These are phyloP conservation scores for Colletotrichum karsti DNA, from an alignment of 2,329 filamentous ascomycete species.

Conservation along the genomic window DNA sequence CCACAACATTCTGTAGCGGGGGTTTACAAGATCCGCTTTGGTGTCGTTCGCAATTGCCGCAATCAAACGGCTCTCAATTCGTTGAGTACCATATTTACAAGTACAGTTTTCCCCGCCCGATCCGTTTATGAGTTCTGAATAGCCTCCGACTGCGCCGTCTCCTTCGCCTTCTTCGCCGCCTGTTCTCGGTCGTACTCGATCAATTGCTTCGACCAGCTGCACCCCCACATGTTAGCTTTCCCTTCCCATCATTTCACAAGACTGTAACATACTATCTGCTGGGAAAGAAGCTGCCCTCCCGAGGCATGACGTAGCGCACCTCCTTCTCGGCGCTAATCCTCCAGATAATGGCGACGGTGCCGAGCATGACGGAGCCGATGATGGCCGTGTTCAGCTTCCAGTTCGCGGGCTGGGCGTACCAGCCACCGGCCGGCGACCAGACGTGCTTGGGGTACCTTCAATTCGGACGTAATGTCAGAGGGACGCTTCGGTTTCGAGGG, in stretches of 20 bases:
- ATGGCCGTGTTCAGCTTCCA: conserved; percentile 93
- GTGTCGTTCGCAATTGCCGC: conserved; percentile 22
- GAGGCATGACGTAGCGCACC: conserved; percentile 77
- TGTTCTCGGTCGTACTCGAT: conserved; percentile 55
- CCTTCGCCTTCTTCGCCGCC: conserved; percentile 40
- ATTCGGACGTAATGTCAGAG: conserved; percentile 15
- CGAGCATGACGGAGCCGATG: conserved; percentile 73
- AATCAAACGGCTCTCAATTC: conserved; percentile 23
- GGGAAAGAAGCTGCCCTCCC: conserved; percentile 80
- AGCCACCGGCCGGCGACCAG: conserved; percentile 98
- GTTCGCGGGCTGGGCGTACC: conserved; percentile 94
- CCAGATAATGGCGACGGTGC: conserved; percentile 74
- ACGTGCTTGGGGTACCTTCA: conserved; percentile 95
- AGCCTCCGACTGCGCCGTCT: conserved; percentile 30
- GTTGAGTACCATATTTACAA: conserved; percentile 26
- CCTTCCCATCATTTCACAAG: neutral
- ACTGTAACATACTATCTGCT: conserved; percentile 76
- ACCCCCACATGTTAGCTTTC: conserved; percentile 14
- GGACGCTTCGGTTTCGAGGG: conserved; percentile 30
- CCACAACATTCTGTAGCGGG: too few species aligned
- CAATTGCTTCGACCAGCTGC: conserved; percentile 56
- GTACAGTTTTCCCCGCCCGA: conserved; percentile 18
- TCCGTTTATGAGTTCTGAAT: conserved; percentile 27
- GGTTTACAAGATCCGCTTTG: too few species aligned
- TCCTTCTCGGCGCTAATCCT: conserved; percentile 79